These are phyloP conservation scores for Lepidium sativum DNA, from an alignment of 345 rosid genomes.

Conservation along the genomic window DNA sequence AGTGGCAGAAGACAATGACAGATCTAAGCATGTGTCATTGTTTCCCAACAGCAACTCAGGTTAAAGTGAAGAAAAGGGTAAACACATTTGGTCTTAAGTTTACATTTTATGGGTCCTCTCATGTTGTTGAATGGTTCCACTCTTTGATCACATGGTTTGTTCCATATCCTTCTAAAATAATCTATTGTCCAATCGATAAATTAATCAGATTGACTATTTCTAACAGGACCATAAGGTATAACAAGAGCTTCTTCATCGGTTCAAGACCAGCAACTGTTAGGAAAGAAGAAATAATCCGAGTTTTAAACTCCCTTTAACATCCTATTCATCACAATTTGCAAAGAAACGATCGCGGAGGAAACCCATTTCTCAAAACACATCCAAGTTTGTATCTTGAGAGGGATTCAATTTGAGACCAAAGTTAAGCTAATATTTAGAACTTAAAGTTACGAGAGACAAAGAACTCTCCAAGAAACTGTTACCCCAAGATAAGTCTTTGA, in stretches of 20 bases:
- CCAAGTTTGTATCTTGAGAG: neutral
- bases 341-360: neutral
- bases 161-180: constrained; percentile 7
- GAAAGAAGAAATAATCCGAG: neutral
- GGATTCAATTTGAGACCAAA: neutral
- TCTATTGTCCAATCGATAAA: neutral
- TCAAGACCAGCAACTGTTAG: neutral
- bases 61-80: constrained; percentile 14
- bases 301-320: neutral
- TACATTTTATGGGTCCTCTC: too few species aligned
- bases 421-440: neutral
- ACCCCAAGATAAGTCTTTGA: neutral
- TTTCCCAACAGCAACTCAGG: constrained; percentile 21
- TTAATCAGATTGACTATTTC: neutral
- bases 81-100: constrained; percentile 15
- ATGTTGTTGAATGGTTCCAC: constrained; percentile 12
- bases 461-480: neutral
- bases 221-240: neutral
- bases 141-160: constrained; percentile 25
- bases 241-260: neutral
- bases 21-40: constrained; percentile 21
- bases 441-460: neutral
- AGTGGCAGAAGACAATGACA: constrained; percentile 12
- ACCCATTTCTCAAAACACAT: neutral
- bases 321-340: neutral